Evolutionary conservation across 169 alveolate species (phyloP).

Genomic region (Cryptosporidium meleagridis): DNA sequence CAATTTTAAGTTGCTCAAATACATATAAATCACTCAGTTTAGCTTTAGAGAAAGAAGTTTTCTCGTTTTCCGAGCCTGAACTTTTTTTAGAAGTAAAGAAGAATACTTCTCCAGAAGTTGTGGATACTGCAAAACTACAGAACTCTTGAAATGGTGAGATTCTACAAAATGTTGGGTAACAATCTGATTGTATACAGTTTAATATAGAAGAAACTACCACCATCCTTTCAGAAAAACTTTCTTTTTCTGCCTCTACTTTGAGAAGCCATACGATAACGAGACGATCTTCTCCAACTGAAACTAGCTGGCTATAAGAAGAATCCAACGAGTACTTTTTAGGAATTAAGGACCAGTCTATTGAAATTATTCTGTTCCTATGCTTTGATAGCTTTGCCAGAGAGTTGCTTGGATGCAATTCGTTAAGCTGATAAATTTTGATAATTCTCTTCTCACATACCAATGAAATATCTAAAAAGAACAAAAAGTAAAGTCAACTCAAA

Average conservation of each 20-base stretch:
- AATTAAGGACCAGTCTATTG: conserved; percentile 42
- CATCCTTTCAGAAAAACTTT: neutral
- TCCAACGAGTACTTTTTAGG: neutral
- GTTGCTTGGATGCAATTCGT: neutral
- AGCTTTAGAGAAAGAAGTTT: neutral
- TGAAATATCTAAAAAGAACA: conserved; percentile 24
- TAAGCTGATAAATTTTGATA: conserved; percentile 23
- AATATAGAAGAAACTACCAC: neutral
- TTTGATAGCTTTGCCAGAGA: neutral
- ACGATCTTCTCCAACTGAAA: conserved; percentile 65
- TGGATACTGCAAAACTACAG: conserved; percentile 48
- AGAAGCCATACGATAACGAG: conserved; percentile 49
- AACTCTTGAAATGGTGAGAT: neutral
- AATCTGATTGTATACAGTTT: conserved; percentile 21
- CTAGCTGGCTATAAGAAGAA: conserved; percentile 32
- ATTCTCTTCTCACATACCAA: conserved; percentile 4
- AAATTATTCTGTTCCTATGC: conserved; percentile 46
- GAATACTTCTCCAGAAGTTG: conserved; percentile 50
- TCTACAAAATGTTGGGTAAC: conserved; percentile 36
- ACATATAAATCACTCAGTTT: neutral
- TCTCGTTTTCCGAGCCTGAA: neutral
- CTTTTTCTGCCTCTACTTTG: conserved; percentile 16
- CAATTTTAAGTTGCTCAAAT: conserved; percentile 52
- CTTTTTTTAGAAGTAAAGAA: conserved; percentile 20
- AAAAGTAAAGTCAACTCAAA: neutral